Base-by-base conservation (phyloP, 164 flowering plant species). In the Berberis thunbergii region DNA sequence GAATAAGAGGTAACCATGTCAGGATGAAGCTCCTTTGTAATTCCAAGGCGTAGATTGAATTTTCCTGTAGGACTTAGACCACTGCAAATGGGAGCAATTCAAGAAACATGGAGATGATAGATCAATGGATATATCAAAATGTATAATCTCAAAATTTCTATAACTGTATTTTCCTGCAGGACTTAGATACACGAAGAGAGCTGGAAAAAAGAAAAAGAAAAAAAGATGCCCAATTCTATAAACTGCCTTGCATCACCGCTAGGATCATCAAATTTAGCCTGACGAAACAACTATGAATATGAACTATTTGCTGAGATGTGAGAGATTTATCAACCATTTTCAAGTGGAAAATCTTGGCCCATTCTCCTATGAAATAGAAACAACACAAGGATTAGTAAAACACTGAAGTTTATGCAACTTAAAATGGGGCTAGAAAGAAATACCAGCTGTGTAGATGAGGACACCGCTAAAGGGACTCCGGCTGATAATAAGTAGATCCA, bases 61-160 rank as follows among this genome's bases (percentile, higher is more conserved):
- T 94, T 97, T 49, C 96, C 99, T 26, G 99, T 97, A 78, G 97
- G 99, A 79, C 97, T 94, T 61, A 94, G 94, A 79, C 96, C n/a
- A 89, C 99, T 94, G 81, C 70, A 80, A 69, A 26, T 26, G 26
- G 26, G 26, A 26, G 26, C 26, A 26, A 26, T 26, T 26, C 26
- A 26, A 0, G 26, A 26, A 26, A 62, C 7, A 72, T 7, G 45
- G 8, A 45, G 26, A 26, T 26, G 26, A 26, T 26, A 26, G 26
- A 26, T 26, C 26, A 26, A 26, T 26, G 26, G 26, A 26, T 26
- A 26, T 0, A 26, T 26, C 26, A 26, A 26, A 26, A 26, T 26
- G 26, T 26, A 26, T 26, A 26, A 26, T 26, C 26, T 26, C 26
- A 26, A 26, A 26, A 26, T 26, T 26, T 26, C 26, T 26, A 4